A percentile compares a stretch with the other conserved stretches of the same genome.
Evolutionary conservation across 306 rosid species (phyloP).

Genomic region (Cicer chorassanicum): DNA sequence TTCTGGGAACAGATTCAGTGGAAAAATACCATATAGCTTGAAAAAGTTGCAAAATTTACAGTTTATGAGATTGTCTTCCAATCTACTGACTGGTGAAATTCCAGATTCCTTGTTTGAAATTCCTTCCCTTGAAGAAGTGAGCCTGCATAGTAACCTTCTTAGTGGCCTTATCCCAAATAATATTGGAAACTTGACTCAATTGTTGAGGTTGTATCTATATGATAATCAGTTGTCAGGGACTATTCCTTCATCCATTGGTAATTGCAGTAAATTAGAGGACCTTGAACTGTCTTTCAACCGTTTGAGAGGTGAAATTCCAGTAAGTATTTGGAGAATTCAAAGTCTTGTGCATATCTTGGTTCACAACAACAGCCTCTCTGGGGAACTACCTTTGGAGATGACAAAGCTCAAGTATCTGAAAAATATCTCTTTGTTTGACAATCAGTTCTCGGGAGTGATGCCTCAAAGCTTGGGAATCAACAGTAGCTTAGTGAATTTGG

Average conservation of each 20-base stretch:
- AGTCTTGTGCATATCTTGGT: slow-evolving; percentile 60
- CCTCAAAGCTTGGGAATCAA: slow-evolving; percentile 76
- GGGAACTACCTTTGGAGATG: slow-evolving; percentile 71
- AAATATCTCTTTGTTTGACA: slow-evolving; percentile 64
- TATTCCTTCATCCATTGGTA: slow-evolving; percentile 74
- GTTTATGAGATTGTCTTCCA: slow-evolving; percentile 42
- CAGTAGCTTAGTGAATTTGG: slow-evolving; percentile 65
- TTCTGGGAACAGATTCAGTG: slow-evolving; percentile 49
- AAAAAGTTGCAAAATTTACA: slow-evolving; percentile 41
- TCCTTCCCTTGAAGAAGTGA: slow-evolving; percentile 45
- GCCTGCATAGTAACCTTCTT: slow-evolving; percentile 52
- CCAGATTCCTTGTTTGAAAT: slow-evolving; percentile 59
- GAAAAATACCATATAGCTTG: slow-evolving; percentile 55
- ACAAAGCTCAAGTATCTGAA: slow-evolving; percentile 63
- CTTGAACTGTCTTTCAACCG: slow-evolving; percentile 63
- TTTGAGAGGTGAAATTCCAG: slow-evolving; percentile 75
- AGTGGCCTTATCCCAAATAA: slow-evolving; percentile 64
- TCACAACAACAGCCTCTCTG: slow-evolving; percentile 72
- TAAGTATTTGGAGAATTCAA: slow-evolving; percentile 76
- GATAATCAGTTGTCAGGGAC: slow-evolving; percentile 60
- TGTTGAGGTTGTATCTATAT: slow-evolving; percentile 43
- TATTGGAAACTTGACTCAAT: slow-evolving; percentile 59
- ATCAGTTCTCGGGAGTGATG: slow-evolving; percentile 73
- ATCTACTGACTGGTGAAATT: slow-evolving; percentile 55
- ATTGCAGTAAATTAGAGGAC: slow-evolving; percentile 57